Base-by-base conservation (phyloP, 371 early-diverging fungal genomes). In the Mucor circinelloides region DNA sequence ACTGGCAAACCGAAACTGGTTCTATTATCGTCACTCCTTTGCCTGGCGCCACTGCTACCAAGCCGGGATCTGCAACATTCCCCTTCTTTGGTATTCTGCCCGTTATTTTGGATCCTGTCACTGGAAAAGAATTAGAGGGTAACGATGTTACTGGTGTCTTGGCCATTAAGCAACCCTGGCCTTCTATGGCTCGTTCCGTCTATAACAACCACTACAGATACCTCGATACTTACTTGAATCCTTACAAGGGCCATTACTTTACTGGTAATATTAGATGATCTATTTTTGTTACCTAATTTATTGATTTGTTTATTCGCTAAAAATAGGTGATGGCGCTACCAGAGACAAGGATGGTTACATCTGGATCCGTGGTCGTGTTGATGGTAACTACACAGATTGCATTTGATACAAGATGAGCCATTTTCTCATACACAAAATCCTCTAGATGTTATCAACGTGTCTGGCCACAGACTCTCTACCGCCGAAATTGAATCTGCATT, bases 1-100 rank as follows among this genome's bases (percentile, higher is more conserved):
- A 96, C 84, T 95, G 95, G 95, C 91, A 91, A 73, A 95, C 97
- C 1, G 99, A 99, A 81, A 96, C 99, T 2, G 99, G 99, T 19
- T 94, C 95, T 13, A 91, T 96, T 59, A 87, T 99, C 54, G 77
- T 99, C 57, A 90, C 96, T 1, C 98, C 99, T 36, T 74, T 98
- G 23, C 94, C 98, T 32, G 92, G 94, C 36, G 94, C 91, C 21
- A 91, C 87, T 13, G 76, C 90, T 5, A 91, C 93, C 54, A 97
- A 97, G 80, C 97, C 99, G 19, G 99, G 99, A 27, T 93, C 96
- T 27, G 99, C 98, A 0, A 94, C 97, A 0, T 83, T 97, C 65
- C 99, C 99, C 21, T 97, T 98, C 87, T 98, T 98, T 83, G 99
- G 99, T 66, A 89, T 98, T 56, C 92, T 95, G 48, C 85, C 93